phyloP scores from a whole-genome alignment of 164 flowering plant species.

The Stephania japonica region DNA sequence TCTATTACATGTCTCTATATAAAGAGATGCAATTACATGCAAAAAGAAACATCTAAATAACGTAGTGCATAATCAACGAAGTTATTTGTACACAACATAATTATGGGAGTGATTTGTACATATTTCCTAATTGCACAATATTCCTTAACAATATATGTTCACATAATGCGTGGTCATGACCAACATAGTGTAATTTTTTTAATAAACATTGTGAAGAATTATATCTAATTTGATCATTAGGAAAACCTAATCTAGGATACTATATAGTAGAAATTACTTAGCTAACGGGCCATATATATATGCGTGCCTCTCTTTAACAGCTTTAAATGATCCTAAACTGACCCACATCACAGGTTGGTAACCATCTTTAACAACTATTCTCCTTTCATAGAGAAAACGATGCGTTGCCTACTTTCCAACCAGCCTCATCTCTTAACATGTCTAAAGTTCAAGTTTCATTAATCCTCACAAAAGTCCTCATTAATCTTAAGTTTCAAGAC shows the following conservation, averaged over 20 bases:
- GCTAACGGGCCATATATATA: background rate
- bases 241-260: background rate
- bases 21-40: too few relatives aligned
- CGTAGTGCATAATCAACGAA: too few relatives aligned
- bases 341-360: slow-evolving; percentile 3
- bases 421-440: background rate
- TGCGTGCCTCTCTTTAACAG: background rate
- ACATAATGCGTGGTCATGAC: too few relatives aligned
- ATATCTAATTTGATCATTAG: background rate
- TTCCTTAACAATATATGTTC: too few relatives aligned
- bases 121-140: too few relatives aligned
- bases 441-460: background rate
- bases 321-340: background rate
- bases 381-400: background rate
- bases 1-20: too few relatives aligned
- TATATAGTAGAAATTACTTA: background rate
- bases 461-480: background rate
- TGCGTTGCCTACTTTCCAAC: background rate
- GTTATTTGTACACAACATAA: too few relatives aligned
- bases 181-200: too few relatives aligned
- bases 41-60: too few relatives aligned
- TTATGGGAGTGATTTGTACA: too few relatives aligned
- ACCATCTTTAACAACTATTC: slow-evolving; percentile 1
- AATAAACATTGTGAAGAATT: too few relatives aligned
- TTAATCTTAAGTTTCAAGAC: background rate